Conservation (phyloP, 306 rosid genomes). For the Dicorynia guianensis region DNA sequence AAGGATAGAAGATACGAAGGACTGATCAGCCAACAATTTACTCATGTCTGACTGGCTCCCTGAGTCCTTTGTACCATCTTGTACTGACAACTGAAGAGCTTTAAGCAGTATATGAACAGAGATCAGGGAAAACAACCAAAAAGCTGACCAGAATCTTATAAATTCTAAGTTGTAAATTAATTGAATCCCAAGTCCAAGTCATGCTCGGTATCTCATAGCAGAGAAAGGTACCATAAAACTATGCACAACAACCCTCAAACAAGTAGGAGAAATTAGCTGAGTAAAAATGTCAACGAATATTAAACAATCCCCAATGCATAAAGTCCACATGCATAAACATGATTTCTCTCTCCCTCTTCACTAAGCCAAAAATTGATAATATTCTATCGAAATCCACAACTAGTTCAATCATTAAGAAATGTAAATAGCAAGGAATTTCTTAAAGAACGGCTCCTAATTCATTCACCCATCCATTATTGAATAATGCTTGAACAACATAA, state of each 20-base stretch:
- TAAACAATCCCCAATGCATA: neutral
- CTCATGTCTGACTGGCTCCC: conserved; percentile 77
- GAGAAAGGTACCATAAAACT: conserved; percentile 1
- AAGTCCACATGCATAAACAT: conserved; percentile 2
- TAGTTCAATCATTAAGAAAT: conserved; percentile 27
- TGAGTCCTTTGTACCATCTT: conserved; percentile 71
- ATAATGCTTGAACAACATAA: conserved; percentile 13
- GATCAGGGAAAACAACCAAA: neutral
- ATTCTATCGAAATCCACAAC: conserved; percentile 13
- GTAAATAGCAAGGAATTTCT: conserved; percentile 14
- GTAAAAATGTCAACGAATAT: neutral
- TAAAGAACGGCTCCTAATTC: neutral
- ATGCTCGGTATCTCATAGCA: neutral
- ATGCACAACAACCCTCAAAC: conserved; percentile 4
- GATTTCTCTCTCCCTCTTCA: conserved; percentile 10
- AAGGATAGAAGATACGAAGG: conserved; percentile 92
- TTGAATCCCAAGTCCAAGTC: neutral
- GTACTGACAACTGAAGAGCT: conserved; percentile 92
- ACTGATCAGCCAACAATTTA: conserved; percentile 90
- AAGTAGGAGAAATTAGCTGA: neutral
- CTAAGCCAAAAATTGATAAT: conserved; percentile 3
- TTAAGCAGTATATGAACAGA: conserved; percentile 44
- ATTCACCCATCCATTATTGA: conserved; percentile 19
- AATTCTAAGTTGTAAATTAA: conserved; percentile 25
- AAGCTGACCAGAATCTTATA: neutral